Evolutionary conservation across 768 basidiomycete genomes (phyloP), one percentile per base, ranked within the genome.

Genomic region (Phaeotremella skinneri): DNA sequence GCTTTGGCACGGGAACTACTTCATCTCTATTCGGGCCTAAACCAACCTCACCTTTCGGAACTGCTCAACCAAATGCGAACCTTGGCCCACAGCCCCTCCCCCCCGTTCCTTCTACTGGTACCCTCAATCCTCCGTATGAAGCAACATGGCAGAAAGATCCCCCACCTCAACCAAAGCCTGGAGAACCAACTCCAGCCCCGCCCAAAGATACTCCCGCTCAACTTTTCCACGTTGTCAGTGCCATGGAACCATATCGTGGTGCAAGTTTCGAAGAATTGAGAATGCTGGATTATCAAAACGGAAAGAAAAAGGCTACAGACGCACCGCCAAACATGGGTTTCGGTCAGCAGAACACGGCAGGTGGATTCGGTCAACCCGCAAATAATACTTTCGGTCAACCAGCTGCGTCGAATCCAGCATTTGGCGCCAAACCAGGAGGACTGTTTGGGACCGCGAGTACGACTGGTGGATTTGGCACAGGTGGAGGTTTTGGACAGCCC

Each of bases 101-200:
- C 25, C 80, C 85, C 26, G 82, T 83, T 13, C 83, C 87, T 4
- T 84, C 85, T 1, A 85, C 84, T 14, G 90, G 91, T 37, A 82
- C 88, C 0, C 79, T 83, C 16, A 84, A 85, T 62, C 86, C 89
- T 2, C 75, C 83, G 2, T 92, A 86, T 70, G 73, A 75, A 43
- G 77, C 80, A 4, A 84, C 80, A n/a, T 74, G 72, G 72, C 69
- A 70, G 25, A 59, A 63, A 54, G 69, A 73, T 52, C 65, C 62
- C 2, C 58, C 65, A 3, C 23, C 62, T 6, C 42, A 45, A 17
- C 21, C 20, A 3, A 23, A n/a, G 6, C 26, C 48, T 29, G 21
- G 3, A 30, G 53, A 58, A 13, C 20, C 54, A 7, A 20, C 49
- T 27, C 34, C 50, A n/a, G 34, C 48, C 2, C 29, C 29, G n/a